phyloP scores from a whole-genome alignment of 768 basidiomycete species.

The Lanmaoa pseudosensibilis region DNA sequence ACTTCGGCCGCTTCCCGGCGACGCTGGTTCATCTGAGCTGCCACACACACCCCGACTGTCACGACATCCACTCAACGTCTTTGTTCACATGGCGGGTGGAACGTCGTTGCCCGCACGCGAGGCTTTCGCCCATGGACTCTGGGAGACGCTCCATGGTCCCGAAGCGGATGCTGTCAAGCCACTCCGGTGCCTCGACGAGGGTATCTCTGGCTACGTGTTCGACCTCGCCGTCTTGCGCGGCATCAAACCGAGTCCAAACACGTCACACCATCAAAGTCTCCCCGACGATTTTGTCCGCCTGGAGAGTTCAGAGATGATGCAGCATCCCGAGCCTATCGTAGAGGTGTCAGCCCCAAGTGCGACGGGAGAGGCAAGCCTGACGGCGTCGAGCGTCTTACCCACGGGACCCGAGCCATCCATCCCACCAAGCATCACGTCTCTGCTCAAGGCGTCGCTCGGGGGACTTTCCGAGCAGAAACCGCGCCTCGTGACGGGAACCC shows the following conservation, averaged over 20 bases:
- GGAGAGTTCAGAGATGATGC: slow-evolving; percentile 13
- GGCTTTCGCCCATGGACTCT: slow-evolving; percentile 59
- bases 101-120: slow-evolving; percentile 54
- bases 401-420: not conserved
- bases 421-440: slow-evolving; percentile 29
- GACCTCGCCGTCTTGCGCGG: slow-evolving; percentile 56
- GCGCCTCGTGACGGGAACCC: slow-evolving; percentile 56
- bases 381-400: not conserved
- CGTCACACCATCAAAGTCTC: slow-evolving; percentile 15
- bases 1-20: slow-evolving; percentile 36
- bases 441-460: slow-evolving; percentile 61
- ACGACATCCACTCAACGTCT: slow-evolving; percentile 42
- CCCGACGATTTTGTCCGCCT: slow-evolving; percentile 13
- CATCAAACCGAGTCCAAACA: slow-evolving; percentile 19
- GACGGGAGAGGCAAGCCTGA: not conserved
- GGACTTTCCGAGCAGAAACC: slow-evolving; percentile 55
- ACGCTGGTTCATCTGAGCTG: not conserved
- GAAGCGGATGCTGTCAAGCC: slow-evolving; percentile 56
- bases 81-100: slow-evolving; percentile 72
- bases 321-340: slow-evolving; percentile 11
- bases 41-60: not conserved
- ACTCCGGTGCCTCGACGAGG: slow-evolving; percentile 60
- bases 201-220: slow-evolving; percentile 67
- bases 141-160: slow-evolving; percentile 54
- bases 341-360: slow-evolving; percentile 11